Base-by-base conservation (phyloP, 2,329 filamentous ascomycete genomes). In the Chaetomium sp. region DNA sequence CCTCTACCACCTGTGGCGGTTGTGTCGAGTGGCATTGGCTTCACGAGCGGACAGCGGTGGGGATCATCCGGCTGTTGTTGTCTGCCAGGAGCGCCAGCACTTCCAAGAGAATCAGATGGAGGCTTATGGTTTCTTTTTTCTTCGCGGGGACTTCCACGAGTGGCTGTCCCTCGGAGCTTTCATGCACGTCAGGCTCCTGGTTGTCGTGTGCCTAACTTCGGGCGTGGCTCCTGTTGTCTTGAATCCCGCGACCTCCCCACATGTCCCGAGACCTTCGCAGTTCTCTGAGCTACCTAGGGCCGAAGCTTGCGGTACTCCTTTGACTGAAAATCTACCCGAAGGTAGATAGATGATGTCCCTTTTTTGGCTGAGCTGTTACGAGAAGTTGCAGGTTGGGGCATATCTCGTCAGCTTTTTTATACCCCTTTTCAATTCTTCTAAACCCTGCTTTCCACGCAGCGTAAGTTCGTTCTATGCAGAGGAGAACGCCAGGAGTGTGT, bases 61-160 rank as follows among this genome's bases (percentile, higher is more conserved):
- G 60, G 60, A 47, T 62, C 54, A n/a, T 58, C 60, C 60, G 60
- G 56, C 49, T 32, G 4, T 14, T 38, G 45, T 34, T 11, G 19
- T 27, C 19, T 27, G 19, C 4, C 3, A 36, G 10, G 35, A 37
- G 3, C 6, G 12, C 40, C 51, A 46, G 8, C 40, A n/a, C 11
- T 11, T 42, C 40, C 6, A 48, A 33, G 6, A 19, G 33, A 45
- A 35, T 33, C 47, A 32, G 11, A 37, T 35, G 34, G 10, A 41
- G 12, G 34, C n/a, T 19, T 14, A 14, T 34, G n/a, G 19, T 49
- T 45, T 33, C 41, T 54, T 36, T 14, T 52, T 44, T 27, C 6
- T 37, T 27, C 19, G 19, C 19, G 19, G 10, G 27, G 12, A 19
- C 37, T 14, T 37, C 6, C 45, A 10, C 42, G 19, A 49, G 46